Percentiles rank a stretch among this genome's conserved stretches.
Conservation (phyloP, 2,329 filamentous ascomycete genomes). For the Intubia oerlemansii region DNA sequence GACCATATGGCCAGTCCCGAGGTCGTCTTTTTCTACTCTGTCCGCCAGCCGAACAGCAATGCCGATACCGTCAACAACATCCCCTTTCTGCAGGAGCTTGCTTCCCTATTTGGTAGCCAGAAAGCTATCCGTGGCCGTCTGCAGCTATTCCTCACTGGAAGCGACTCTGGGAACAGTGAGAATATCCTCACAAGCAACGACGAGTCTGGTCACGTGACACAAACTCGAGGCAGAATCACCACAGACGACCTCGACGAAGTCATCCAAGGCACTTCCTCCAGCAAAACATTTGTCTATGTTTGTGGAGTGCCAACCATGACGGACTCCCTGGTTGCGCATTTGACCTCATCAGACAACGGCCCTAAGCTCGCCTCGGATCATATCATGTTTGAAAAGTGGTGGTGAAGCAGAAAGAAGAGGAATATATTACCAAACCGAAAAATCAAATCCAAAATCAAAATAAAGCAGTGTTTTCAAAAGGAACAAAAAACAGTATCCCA, state of each 20-base stretch:
- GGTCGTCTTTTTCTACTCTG: conserved; percentile 44
- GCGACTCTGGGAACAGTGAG: background rate
- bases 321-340: conserved; percentile 34
- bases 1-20: conserved; percentile 9
- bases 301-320: conserved; percentile 51
- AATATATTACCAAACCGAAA: no score
- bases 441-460: no score
- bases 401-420: no score
- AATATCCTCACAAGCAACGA: no score
- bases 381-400: conserved; percentile 18
- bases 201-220: no score
- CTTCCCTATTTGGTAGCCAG: conserved; percentile 16
- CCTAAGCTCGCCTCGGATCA: conserved; percentile 10
- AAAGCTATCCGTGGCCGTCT: conserved; percentile 20
- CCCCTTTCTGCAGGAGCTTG: conserved; percentile 29
- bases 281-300: conserved; percentile 28
- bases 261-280: no score
- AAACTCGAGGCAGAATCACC: no score
- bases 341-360: conserved; percentile 14
- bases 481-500: no score
- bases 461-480: no score
- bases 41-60: conserved; percentile 9
- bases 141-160: conserved; percentile 22
- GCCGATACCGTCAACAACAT: conserved; percentile 11
- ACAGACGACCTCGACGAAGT: conserved; percentile 19